Conservation (phyloP, 345 rosid species). For the Gossypium thurberi region DNA sequence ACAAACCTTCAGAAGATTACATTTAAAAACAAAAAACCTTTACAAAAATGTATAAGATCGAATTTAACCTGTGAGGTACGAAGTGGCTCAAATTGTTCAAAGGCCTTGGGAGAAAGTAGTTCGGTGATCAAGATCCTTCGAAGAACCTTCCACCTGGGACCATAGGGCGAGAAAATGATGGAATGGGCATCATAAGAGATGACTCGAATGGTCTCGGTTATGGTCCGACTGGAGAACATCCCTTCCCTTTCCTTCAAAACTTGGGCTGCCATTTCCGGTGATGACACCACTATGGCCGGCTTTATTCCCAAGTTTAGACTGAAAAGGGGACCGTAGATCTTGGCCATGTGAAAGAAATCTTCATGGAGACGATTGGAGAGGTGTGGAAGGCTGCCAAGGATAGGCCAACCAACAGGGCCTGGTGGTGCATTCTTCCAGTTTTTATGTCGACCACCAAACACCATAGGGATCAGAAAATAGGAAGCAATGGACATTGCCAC, state of each 20-base stretch:
- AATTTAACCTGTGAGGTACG: constrained; percentile 7
- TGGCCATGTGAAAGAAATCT: constrained; percentile 11
- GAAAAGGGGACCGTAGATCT: constrained; percentile 6
- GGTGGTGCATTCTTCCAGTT: constrained; percentile 22
- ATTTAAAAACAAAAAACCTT: no score
- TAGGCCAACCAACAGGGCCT: constrained; percentile 17
- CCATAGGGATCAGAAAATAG: constrained; percentile 12
- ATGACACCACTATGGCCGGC: constrained; percentile 15
- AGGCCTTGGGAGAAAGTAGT: constrained; percentile 12
- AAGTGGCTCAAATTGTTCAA: constrained; percentile 9
- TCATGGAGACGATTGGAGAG: constrained; percentile 10
- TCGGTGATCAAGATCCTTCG: constrained; percentile 15
- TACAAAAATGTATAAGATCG: background rate
- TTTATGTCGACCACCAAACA: background rate
- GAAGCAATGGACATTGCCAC: background rate
- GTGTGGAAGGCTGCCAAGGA: constrained; percentile 14
- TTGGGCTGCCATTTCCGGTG: constrained; percentile 12
- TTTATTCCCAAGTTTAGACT: constrained; percentile 9
- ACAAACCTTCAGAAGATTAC: background rate
- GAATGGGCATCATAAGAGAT: constrained; percentile 16
- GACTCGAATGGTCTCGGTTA: constrained; percentile 16
- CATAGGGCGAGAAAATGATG: constrained; percentile 17
- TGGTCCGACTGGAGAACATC: constrained; percentile 9
- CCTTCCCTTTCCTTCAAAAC: constrained; percentile 12
- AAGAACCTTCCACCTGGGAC: constrained; percentile 18